Evolutionary conservation across 108 stramenopile genomes (phyloP).

Genomic region (Fistulifera pelliculosa): DNA sequence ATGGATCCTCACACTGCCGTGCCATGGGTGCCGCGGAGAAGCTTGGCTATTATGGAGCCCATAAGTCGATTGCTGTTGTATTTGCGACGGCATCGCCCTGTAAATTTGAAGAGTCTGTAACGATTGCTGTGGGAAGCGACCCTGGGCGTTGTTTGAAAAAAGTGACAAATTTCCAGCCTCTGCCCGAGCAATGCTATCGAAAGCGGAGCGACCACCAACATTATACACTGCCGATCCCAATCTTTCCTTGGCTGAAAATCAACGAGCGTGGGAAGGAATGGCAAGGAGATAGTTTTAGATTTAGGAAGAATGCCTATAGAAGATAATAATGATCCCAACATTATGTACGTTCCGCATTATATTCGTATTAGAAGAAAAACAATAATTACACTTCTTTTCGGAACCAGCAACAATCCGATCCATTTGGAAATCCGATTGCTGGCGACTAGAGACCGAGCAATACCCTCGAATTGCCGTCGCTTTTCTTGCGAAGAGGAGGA

Average conservation of each 20-base stretch:
- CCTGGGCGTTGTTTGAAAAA: conserved; percentile 42
- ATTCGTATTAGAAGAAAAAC: too few relatives aligned
- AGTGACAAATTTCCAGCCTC: conserved; percentile 33
- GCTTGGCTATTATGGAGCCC: conserved; percentile 34
- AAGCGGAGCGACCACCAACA: conserved; percentile 18
- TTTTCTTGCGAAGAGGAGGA: too few relatives aligned
- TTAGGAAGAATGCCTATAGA: too few relatives aligned
- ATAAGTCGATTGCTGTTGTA: conserved; percentile 1
- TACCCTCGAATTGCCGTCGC: too few relatives aligned
- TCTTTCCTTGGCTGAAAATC: conserved; percentile 20
- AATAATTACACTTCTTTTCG: too few relatives aligned
- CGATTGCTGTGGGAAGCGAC: conserved; percentile 42
- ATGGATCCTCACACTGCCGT: conserved; percentile 88
- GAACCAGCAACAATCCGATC: too few relatives aligned
- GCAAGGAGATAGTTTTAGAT: conserved; percentile 9
- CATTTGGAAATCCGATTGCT: too few relatives aligned
- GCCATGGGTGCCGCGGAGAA: conserved; percentile 59
- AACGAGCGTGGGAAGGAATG: conserved; percentile 29
- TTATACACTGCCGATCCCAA: conserved; percentile 11
- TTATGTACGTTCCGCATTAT: too few relatives aligned
- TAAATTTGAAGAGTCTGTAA: conserved; percentile 71
- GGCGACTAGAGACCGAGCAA: too few relatives aligned
- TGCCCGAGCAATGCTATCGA: conserved; percentile 17
- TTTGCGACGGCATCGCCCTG: conserved; percentile 81
- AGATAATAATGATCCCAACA: too few relatives aligned